Percentiles rank a stretch among this genome's conserved stretches.
Conservation (phyloP, 441 rosid species). For the Mallotus japonicus region DNA sequence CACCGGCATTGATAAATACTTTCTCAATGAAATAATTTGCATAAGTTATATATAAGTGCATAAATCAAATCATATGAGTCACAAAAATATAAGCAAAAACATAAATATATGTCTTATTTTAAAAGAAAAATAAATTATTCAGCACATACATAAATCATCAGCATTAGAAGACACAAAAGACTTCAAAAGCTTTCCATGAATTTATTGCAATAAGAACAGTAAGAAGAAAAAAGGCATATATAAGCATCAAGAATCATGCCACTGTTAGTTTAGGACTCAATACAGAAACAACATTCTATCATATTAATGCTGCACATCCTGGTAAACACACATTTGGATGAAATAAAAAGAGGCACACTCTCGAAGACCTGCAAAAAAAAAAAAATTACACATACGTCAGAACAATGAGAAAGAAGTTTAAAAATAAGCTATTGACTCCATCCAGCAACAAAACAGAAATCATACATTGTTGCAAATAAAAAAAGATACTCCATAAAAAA, state of each 20-base stretch:
- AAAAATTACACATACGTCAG: slow-evolving; percentile 14
- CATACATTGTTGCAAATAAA: background rate
- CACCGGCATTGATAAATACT: background rate
- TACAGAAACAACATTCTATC: background rate
- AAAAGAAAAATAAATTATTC: background rate
- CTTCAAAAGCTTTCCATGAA: background rate
- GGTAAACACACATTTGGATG: slow-evolving; percentile 74
- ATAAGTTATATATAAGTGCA: background rate
- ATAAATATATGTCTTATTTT: background rate
- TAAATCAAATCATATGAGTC: background rate
- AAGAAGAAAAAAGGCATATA: background rate
- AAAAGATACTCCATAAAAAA: background rate
- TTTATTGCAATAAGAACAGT: too few relatives aligned
- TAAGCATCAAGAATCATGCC: background rate
- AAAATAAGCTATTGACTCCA: background rate
- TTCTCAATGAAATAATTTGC: background rate
- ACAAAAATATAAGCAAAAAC: too few relatives aligned
- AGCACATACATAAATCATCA: background rate
- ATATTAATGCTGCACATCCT: background rate
- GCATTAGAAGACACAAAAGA: background rate
- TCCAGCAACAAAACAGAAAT: background rate
- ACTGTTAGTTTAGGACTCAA: background rate
- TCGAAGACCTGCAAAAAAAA: slow-evolving; percentile 72
- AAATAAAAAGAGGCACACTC: slow-evolving; percentile 88
- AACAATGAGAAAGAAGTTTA: background rate